Evolutionary conservation across 768 basidiomycete species (phyloP).

Genomic region (Strobilomyces confusus): DNA sequence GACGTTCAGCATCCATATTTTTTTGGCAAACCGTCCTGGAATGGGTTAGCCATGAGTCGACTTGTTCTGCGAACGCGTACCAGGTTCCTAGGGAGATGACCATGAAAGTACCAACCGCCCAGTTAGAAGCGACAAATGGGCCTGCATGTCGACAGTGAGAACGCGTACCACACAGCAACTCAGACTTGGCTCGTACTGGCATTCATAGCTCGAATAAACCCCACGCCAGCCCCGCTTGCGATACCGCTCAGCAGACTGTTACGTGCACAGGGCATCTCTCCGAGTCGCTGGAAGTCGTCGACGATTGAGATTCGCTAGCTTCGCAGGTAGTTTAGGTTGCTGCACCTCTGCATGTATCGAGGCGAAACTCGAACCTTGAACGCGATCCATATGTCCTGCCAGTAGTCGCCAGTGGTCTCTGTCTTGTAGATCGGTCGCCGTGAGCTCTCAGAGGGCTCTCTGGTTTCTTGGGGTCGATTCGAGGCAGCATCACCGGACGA

Average conservation of each 20-base stretch:
- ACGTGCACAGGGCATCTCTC: constrained; percentile 73
- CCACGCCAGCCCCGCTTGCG: constrained; percentile 74
- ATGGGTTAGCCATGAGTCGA: constrained; percentile 8
- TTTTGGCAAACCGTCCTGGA: constrained; percentile 63
- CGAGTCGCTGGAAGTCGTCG: constrained; percentile 57
- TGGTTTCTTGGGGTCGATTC: constrained; percentile 1
- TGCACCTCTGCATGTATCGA: background rate
- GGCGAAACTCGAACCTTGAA: constrained; percentile 26
- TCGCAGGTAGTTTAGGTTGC: constrained; percentile 20
- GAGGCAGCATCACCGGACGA: background rate
- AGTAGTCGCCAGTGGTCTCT: constrained; percentile 31
- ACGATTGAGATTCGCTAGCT: constrained; percentile 44
- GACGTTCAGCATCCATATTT: constrained; percentile 50
- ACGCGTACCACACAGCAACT: background rate
- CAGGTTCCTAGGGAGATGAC: constrained; percentile 65
- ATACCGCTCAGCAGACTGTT: constrained; percentile 74
- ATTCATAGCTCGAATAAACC: constrained; percentile 65
- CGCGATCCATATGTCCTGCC: constrained; percentile 29
- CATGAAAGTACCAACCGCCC: constrained; percentile 75
- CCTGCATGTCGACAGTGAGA: constrained; percentile 29
- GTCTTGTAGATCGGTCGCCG: constrained; percentile 26
- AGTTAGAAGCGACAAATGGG: constrained; percentile 65
- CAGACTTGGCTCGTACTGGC: constrained; percentile 43
- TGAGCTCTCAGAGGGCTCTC: constrained; percentile 7
- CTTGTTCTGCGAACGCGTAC: constrained; percentile 38